Evolutionary conservation across 108 stramenopile species (phyloP).

Genomic region (Skeletonema potamos): DNA sequence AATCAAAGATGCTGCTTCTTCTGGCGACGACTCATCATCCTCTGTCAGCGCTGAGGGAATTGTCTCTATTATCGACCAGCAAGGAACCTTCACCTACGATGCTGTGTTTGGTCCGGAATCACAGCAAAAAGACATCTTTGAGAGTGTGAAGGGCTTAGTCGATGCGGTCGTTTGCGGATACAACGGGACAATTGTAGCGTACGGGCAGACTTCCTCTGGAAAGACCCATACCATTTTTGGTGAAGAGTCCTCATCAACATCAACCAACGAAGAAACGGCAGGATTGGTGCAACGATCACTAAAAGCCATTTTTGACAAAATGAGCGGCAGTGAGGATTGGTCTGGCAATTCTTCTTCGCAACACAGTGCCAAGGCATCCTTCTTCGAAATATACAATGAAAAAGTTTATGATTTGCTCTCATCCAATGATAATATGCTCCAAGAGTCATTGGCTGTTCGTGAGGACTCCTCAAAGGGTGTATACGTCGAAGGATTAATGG

Average conservation of each 20-base stretch:
- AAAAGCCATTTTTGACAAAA: constrained; percentile 41
- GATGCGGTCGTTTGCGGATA: constrained; percentile 45
- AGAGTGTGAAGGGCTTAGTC: constrained; percentile 34
- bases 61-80: constrained; percentile 18
- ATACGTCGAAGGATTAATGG: constrained; percentile 58
- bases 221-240: constrained; percentile 50
- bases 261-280: constrained; percentile 8
- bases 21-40: not conserved
- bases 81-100: constrained; percentile 30
- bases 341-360: not conserved
- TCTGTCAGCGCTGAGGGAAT: constrained; percentile 7
- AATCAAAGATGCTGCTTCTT: not conserved
- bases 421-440: constrained; percentile 24
- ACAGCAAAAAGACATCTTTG: constrained; percentile 28
- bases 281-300: constrained; percentile 52
- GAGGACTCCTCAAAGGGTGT: constrained; percentile 62
- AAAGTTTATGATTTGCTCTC: constrained; percentile 57
- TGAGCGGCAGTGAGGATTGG: not conserved
- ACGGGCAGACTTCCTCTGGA: constrained; percentile 49
- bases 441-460: constrained; percentile 56
- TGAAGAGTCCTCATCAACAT: constrained; percentile 14
- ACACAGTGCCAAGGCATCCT: constrained; percentile 42
- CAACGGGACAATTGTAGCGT: constrained; percentile 53
- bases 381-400: constrained; percentile 63
- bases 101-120: constrained; percentile 42